Evolutionary conservation across 2,329 filamentous ascomycete genomes (phyloP), one percentile per base, ranked within the genome.

Genomic region (Trichoderma semiorbis): DNA sequence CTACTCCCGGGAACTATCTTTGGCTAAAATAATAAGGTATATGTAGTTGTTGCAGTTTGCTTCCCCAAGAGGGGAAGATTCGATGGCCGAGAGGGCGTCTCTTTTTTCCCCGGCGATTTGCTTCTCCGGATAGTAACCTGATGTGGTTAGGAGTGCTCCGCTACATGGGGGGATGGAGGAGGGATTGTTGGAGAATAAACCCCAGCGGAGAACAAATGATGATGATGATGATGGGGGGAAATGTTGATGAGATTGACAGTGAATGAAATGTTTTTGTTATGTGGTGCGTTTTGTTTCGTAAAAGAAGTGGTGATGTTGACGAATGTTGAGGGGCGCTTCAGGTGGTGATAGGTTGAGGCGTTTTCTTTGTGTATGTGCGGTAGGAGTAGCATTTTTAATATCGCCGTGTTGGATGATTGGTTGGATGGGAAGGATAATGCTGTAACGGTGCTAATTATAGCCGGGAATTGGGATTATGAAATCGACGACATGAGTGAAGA

Each of bases 101-200:
- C n/a, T 43, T n/a, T n/a, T 18, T 50, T 21, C 47, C 47, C 47
- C 30, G 63, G 47, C 63, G 43, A 53, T 58, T 43, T 28, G 21
- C 47, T 58, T 67, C 64, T 69, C 67, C 57, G 57, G 55, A 47
- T 69, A 69, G 67, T 69, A 62, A 28, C 67, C 67, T 69, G 55
- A 62, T 69, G 21, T 61, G 67, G 67, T 69, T 69, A 69, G 57
- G 16, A 24, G 6, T 32, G 53, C 53, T 67, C 64, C 64, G 64
- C 64, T 58, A n/a, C 55, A 61, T 24, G 55, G 66, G 55, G 67
- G 39, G 14, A 36, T 16, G 34, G 34, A 36, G 32, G 55, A 39
- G 26, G 28, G 16, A 28, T 6, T 30, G 28, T 11, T 28, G 57
- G 18, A 30, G 55, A n/a, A 12, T 6, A 58, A 50, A 39, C 12